phyloP scores from a whole-genome alignment of 78 protist genomes.

The Isochrysis galbana region DNA sequence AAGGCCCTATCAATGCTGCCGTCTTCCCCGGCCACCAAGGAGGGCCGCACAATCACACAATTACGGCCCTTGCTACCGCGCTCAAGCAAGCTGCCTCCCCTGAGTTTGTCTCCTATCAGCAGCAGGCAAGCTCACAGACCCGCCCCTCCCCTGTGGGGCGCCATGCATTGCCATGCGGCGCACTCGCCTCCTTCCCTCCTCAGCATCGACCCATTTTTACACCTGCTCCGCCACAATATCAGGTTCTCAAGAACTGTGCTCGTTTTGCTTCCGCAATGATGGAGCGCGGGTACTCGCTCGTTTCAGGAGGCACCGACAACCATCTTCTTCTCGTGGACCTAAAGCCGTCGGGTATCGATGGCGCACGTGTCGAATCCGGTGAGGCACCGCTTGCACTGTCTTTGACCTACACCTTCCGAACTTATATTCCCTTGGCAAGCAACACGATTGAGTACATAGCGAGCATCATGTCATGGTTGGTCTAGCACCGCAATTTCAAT shows the following conservation, averaged over 20 bases:
- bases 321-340: constrained; percentile 79
- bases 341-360: constrained; percentile 27
- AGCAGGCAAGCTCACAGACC: too few relatives aligned
- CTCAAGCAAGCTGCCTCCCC: constrained; percentile 59
- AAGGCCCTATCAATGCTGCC: constrained; percentile 64
- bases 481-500: neutral
- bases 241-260: neutral
- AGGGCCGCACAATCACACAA: constrained; percentile 92
- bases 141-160: neutral
- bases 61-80: constrained; percentile 79
- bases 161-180: neutral
- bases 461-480: too few relatives aligned
- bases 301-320: constrained; percentile 82
- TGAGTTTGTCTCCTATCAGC: constrained; percentile 70
- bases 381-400: neutral
- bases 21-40: constrained; percentile 89
- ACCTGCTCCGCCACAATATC: neutral
- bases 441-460: too few relatives aligned
- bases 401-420: neutral
- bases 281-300: neutral
- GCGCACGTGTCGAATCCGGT: constrained; percentile 41
- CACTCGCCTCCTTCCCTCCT: neutral
- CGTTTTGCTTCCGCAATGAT: neutral
- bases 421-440: too few relatives aligned
- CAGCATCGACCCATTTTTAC: neutral